phyloP scores from a whole-genome alignment of 495 filamentous ascomycete species.

The Pseudoneurospora amorphoporcata region DNA sequence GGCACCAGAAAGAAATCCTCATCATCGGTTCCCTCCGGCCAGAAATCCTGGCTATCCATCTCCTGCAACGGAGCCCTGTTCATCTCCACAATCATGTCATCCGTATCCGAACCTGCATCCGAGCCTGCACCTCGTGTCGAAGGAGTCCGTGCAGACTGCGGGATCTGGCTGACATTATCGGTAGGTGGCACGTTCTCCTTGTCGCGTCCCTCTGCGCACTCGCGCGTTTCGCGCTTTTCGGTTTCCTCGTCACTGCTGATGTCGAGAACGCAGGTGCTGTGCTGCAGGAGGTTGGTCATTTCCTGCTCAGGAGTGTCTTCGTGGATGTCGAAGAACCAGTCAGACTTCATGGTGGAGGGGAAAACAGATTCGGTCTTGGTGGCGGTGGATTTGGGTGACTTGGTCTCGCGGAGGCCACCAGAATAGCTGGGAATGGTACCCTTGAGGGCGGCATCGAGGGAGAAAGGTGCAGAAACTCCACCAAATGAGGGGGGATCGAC shows the following conservation, averaged over 20 bases:
- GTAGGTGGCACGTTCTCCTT: constrained; percentile 88
- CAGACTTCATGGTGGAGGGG: constrained; percentile 36
- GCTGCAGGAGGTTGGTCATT: constrained; percentile 82
- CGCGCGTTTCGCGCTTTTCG: constrained; percentile 41
- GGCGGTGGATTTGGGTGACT: neutral
- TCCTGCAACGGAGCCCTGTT: constrained; percentile 59
- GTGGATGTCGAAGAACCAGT: constrained; percentile 91
- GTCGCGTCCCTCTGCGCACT: constrained; percentile 49
- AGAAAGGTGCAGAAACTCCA: constrained; percentile 48
- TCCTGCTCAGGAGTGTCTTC: constrained; percentile 85
- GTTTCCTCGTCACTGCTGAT: constrained; percentile 63
- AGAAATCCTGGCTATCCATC: constrained; percentile 63
- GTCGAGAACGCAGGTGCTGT: constrained; percentile 76
- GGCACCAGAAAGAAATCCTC: constrained; percentile 48
- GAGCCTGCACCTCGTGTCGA: neutral
- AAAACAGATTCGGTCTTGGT: constrained; percentile 8
- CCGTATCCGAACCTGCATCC: constrained; percentile 6
- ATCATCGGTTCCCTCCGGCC: constrained; percentile 55
- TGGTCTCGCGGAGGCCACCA: constrained; percentile 16
- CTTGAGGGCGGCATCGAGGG: constrained; percentile 65
- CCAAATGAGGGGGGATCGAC: constrained; percentile 47
- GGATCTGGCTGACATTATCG: constrained; percentile 48
- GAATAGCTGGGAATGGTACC: constrained; percentile 53
- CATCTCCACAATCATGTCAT: constrained; percentile 39
- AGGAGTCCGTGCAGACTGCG: constrained; percentile 11